Conservation (phyloP, 2,329 filamentous ascomycete species). For the Phyllosticta capitalensis region DNA sequence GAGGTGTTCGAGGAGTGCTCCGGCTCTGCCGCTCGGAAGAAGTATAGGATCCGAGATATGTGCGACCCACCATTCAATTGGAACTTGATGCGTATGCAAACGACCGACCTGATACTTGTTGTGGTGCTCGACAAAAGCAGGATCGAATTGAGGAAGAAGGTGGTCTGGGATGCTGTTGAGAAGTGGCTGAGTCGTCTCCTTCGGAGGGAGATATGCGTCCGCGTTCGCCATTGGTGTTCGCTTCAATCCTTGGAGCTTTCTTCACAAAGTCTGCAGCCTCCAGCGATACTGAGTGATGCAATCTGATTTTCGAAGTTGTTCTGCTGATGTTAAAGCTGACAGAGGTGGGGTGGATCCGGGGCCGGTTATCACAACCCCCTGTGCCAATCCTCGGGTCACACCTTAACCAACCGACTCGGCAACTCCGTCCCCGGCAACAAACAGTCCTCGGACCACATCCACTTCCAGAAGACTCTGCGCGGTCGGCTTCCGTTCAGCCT, state of each 20-base stretch:
- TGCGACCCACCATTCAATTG: background rate
- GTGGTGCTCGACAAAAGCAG: slow-evolving; percentile 5
- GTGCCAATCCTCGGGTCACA: background rate
- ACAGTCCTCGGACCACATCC: background rate
- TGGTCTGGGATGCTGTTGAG: slow-evolving; percentile 7
- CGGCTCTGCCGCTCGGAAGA: too few species aligned
- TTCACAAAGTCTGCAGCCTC: background rate
- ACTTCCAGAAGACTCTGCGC: background rate
- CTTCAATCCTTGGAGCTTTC: background rate
- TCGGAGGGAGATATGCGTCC: slow-evolving; percentile 2
- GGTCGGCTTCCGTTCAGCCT: background rate
- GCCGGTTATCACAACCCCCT: background rate
- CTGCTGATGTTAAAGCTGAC: background rate
- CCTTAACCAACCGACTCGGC: background rate
- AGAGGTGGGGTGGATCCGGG: background rate
- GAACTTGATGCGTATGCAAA: slow-evolving; percentile 7
- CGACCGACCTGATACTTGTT: slow-evolving; percentile 7
- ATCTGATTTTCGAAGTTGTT: background rate
- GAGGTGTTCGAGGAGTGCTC: too few species aligned
- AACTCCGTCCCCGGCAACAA: background rate
- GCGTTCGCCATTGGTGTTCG: slow-evolving; percentile 2
- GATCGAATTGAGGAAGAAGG: slow-evolving; percentile 5
- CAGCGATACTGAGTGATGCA: background rate
- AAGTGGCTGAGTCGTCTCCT: background rate
- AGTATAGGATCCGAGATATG: too few species aligned